Evolutionary conservation across 2,329 filamentous ascomycete species (phyloP), one percentile per base, ranked within the genome.

Genomic region (Penicillium sp.): DNA sequence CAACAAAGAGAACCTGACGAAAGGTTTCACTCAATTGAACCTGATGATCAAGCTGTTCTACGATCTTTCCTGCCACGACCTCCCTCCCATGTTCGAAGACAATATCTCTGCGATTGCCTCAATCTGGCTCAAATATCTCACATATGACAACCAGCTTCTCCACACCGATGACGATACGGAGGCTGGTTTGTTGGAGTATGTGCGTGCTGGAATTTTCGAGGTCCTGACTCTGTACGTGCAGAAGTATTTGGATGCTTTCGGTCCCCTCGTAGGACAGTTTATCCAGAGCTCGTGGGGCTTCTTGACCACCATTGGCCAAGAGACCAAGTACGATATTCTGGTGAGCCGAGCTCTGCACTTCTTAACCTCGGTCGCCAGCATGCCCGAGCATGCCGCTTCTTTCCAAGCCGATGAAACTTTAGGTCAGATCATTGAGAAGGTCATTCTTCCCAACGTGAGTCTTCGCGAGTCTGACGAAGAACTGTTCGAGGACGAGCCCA

Each of bases 401-500:
- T 98, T 98, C 81, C 91, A 95, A 72, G 85, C 86, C 59, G 82
- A 90, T 63, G 79, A 81, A 4, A 86, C 89, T 3, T 75, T 97
- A 31, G 83, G 84, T 15, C 87, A 95, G 67, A 88, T 98, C 46
- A 88, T 96, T 8, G 90, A 97, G 69, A 95, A 95, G 73, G 93
- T 97, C 50, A 88, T 98, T 49, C 74, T 98, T 56, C 92, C 93
- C 8, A 98, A 98, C 64, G 83, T 98, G 50, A 87, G 87, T 13
- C 76, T 98, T 52, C 84, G 95, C 58, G 93, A 96, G 64, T 93
- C 91, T 0, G 95, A 98, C 58, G 81, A 95, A 47, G 93, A 98
- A 69, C 80, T 95, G 58, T 97, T 98, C 61, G 93, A 98, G 67
- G 95, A 98, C 66, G 95, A 98, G 74, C 93, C 93, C 0, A 98